These are phyloP conservation scores for Metschnikowia picachoensis DNA, from an alignment of 805 yeast species.

Conservation along the genomic window DNA sequence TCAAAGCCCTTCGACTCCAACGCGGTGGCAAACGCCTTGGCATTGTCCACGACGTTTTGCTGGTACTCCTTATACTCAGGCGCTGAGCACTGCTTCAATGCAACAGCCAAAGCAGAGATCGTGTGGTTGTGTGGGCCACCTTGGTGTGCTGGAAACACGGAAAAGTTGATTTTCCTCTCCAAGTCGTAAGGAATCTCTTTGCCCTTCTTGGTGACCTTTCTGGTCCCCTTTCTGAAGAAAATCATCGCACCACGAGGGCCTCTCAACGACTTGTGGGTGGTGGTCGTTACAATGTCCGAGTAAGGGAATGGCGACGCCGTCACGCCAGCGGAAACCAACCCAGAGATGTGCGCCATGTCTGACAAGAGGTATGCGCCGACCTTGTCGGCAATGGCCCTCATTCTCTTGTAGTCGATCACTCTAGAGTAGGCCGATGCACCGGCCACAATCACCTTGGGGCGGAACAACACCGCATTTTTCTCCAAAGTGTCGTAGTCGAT, in stretches of 20 bases:
- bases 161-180: conserved; percentile 88
- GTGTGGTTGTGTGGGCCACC: conserved; percentile 99
- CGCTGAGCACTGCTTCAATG: conserved; percentile 84
- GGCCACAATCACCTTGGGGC: conserved; percentile 94
- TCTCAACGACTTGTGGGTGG: conserved; percentile 95
- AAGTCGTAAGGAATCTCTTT: conserved; percentile 81
- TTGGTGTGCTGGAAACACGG: conserved; percentile 99
- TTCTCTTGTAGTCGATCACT: conserved; percentile 81
- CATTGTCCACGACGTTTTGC: conserved; percentile 74
- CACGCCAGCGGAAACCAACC: conserved; percentile 91
- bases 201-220: conserved; percentile 79
- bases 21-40: conserved; percentile 69
- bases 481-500: conserved; percentile 89
- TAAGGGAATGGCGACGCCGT: conserved; percentile 89
- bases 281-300: conserved; percentile 95
- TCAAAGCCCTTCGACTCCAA: conserved; percentile 62
- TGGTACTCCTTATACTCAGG: conserved; percentile 90
- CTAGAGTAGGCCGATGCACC: conserved; percentile 97
- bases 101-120: conserved; percentile 92
- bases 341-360: conserved; percentile 98
- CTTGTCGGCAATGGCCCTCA: conserved; percentile 85
- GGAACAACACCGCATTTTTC: conserved; percentile 76
- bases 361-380: conserved; percentile 90
- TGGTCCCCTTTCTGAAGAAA: conserved; percentile 91
- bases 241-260: conserved; percentile 99